Base-by-base conservation (phyloP, 441 rosid species). In the Arabidopsis lyrata region DNA sequence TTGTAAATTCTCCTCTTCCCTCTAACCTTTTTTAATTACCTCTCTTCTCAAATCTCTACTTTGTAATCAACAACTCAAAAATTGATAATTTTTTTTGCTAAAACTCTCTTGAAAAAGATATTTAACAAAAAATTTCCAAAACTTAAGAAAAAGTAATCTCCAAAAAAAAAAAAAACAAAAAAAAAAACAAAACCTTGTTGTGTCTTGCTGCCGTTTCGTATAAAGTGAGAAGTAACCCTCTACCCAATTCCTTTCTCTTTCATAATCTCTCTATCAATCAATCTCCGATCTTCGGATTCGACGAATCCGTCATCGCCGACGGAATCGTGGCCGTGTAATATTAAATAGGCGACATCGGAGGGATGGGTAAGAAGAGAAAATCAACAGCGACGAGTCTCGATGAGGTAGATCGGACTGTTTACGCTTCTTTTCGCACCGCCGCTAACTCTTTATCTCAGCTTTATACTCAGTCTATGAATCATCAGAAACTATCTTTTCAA, bases 361-460 rank as follows among this genome's bases (percentile, higher is more conserved):
- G 56, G 48, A 77, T 93, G 94, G 94, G 86, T 73, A 93, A 93
- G 90, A 91, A 93, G 89, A 85, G 98, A 75, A 93, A 93, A 77
- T 90, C 98, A 1, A 83, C 83, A 41, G 92, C 89, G 6, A 82
- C 89, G 24, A 87, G 91, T 82, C 92, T 93, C 10, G 97, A 93
- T 68, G 98, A 91, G 86, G 97, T 91, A 84, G 98, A 93, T 89
- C 97, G 97, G 77, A 91, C 84, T 78, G 87, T 91, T 86, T 88
- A 91, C 73, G 83, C 94, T 7, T 88, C 98, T 0, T 93, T 93
- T 73, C 87, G 92, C 70, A 87, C 88, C 84, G 91, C 91, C 29
- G 94, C 98, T 1, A 93, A 89, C 69, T 89, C 97, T 8, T 83
- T 93, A 47, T 91, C 98, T 8, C 98, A 91, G 85, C 96, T 93